Percentiles rank a stretch among this genome's conserved stretches.
Conservation (phyloP, 192 early-diverging fungal genomes). For the Diversispora epigaea region DNA sequence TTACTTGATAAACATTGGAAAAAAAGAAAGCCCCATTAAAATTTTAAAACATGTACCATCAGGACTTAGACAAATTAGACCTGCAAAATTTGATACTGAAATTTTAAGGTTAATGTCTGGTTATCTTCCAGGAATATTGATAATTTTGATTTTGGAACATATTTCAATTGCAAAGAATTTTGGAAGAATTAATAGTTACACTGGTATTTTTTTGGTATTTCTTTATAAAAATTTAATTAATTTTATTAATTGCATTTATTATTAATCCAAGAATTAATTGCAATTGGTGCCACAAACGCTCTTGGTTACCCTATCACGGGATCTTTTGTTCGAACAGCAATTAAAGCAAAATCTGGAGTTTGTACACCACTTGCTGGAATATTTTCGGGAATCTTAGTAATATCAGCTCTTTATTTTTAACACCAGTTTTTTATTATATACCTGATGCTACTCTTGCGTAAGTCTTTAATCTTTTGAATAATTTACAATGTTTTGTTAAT, state of each 20-base stretch:
- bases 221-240: too few relatives aligned
- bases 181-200: slow-evolving; percentile 84
- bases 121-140: slow-evolving; percentile 55
- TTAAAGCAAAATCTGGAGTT: slow-evolving; percentile 88
- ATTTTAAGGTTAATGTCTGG: neutral
- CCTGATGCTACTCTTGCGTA: slow-evolving; percentile 71
- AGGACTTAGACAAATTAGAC: slow-evolving; percentile 65
- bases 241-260: neutral
- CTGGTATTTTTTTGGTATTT: too few relatives aligned
- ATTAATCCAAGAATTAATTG: slow-evolving; percentile 83
- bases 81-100: slow-evolving; percentile 39
- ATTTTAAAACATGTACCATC: slow-evolving; percentile 74
- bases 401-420: slow-evolving; percentile 81
- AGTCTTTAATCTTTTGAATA: neutral
- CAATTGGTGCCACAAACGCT: slow-evolving; percentile 88
- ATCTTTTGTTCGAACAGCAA: slow-evolving; percentile 89
- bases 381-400: slow-evolving; percentile 75
- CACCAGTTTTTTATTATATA: slow-evolving; percentile 84
- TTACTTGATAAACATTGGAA: slow-evolving; percentile 56
- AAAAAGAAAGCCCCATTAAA: slow-evolving; percentile 47
- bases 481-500: neutral
- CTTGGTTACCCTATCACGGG: slow-evolving; percentile 87
- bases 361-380: slow-evolving; percentile 77
- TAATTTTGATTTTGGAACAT: slow-evolving; percentile 87
- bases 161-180: slow-evolving; percentile 86